A percentile compares a stretch with the other conserved stretches of the same genome.
Evolutionary conservation across 2,329 filamentous ascomycete genomes (phyloP).

Genomic region (Monosporascus sp.): DNA sequence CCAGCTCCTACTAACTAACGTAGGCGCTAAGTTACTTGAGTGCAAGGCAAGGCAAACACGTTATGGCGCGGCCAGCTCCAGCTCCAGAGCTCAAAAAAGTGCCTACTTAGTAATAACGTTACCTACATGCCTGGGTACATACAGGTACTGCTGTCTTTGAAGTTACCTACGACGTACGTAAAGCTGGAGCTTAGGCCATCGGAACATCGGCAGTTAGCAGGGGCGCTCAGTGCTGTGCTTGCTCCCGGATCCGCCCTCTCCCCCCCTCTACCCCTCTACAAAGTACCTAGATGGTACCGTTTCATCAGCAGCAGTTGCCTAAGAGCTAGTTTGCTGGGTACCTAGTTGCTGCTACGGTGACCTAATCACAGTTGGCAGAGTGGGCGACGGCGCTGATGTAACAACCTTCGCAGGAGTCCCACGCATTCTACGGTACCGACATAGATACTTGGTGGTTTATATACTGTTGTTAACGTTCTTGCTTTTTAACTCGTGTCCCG

Average conservation of each 20-base stretch:
- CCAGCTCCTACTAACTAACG: slow-evolving; percentile 5
- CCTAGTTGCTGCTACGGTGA: background rate
- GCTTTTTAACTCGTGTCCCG: background rate
- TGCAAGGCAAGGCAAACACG: slow-evolving; percentile 34
- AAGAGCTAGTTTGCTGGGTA: background rate
- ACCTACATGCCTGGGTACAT: no score
- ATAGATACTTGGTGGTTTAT: background rate
- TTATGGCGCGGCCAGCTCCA: slow-evolving; percentile 27
- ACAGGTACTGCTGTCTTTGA: no score
- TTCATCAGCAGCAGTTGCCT: slow-evolving; percentile 11
- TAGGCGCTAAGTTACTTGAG: background rate
- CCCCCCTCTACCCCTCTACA: no score
- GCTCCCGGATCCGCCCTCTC: background rate
- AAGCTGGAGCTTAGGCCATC: slow-evolving; percentile 1
- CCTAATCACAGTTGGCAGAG: background rate
- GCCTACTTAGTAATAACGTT: background rate
- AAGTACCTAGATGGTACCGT: background rate
- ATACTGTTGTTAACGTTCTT: background rate
- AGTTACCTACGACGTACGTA: background rate
- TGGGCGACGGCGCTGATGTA: background rate
- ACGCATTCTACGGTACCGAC: background rate
- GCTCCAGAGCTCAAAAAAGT: slow-evolving; percentile 15
- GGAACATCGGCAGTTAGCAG: background rate
- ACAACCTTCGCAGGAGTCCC: background rate
- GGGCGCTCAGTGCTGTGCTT: background rate